Evolutionary conservation across 179 eudicot species (phyloP), one percentile per base, ranked within the genome.

Genomic region (Heliamphora pulchella): DNA sequence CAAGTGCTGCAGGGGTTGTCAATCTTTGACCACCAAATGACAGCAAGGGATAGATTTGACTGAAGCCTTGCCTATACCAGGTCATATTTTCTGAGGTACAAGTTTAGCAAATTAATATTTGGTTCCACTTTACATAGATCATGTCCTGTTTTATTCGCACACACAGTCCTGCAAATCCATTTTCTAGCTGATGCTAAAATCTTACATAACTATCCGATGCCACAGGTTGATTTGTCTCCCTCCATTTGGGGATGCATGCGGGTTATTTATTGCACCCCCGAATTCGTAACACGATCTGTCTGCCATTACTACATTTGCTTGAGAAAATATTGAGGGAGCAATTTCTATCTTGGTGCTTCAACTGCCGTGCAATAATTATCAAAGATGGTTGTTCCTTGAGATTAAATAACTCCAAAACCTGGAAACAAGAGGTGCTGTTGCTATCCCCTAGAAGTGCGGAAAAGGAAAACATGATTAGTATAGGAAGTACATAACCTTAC

Each of bases 1-100:
- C 18, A 22, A 54, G 10, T 54, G 66, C 48, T 70, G 18, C 10
- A 0, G 54, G 64, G 31, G 50, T 18, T 68, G 62, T 48, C 43
- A 18, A n/a, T 67, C 74, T 78, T 78, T 51, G 74, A 54, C 22
- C 31, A 6, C 3, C 75, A 68, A 41, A 43, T 13, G 80, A 39
- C 46, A 67, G 46, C 43, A 64, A 67, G 50, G 63, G 53, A 17
- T 17, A 74, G 50, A 65, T 53, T 51, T 18, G 53, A n/a, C 70
- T 76, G 43, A 76, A 61, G 47, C 46, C 55, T 61, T 46, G 79
- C 39, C 79, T 46, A 17, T 47, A 11, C 20, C 13, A 48, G 61
- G 48, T 20, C 59, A 13, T 18, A 31, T 68, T 41, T 54, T 39
- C 62, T n/a, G 18, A 17, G 39, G 50, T 75, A 75, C 59, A 53